These are phyloP conservation scores for Bryoerythrophyllum caledonicum DNA, from an alignment of 225 moss, liverwort and hornwort species.

Conservation along the genomic window DNA sequence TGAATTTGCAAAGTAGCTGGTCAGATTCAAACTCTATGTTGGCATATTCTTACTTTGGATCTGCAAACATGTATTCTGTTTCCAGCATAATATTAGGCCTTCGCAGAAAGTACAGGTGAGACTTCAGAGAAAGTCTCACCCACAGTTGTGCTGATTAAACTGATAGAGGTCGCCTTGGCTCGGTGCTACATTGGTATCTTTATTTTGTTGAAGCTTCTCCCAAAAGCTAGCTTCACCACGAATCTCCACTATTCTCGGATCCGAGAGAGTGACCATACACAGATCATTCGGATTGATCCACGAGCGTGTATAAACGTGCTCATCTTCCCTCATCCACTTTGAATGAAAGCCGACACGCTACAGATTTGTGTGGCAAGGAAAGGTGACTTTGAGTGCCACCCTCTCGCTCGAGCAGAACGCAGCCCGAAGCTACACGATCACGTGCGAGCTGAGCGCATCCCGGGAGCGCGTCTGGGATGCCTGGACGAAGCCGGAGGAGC, in stretches of 20 bases:
- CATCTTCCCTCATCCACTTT: background rate
- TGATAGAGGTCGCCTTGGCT: no score
- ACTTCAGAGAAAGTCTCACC: background rate
- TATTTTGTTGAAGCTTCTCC: background rate
- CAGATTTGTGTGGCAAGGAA: background rate
- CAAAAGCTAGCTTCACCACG: background rate
- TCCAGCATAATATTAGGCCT: background rate
- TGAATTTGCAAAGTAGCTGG: no score
- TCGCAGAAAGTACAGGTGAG: background rate
- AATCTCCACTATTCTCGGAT: background rate
- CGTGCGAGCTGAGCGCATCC: background rate
- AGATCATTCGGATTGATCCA: background rate
- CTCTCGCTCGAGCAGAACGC: background rate
- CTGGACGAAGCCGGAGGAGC: conserved; percentile 12
- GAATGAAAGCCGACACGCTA: no score
- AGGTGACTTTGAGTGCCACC: background rate
- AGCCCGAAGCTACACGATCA: conserved; percentile 9
- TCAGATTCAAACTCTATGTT: background rate
- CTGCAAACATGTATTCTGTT: background rate
- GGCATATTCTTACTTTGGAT: background rate
- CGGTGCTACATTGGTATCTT: background rate
- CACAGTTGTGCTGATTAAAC: background rate
- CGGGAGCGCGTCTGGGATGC: conserved; percentile 13
- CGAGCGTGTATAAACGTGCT: background rate
- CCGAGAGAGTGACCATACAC: background rate